Percentiles rank a stretch among this genome's conserved stretches.
These are phyloP conservation scores for Sanghuangporus weigelae DNA, from an alignment of 1,284 basidiomycete species.

Conservation along the genomic window DNA sequence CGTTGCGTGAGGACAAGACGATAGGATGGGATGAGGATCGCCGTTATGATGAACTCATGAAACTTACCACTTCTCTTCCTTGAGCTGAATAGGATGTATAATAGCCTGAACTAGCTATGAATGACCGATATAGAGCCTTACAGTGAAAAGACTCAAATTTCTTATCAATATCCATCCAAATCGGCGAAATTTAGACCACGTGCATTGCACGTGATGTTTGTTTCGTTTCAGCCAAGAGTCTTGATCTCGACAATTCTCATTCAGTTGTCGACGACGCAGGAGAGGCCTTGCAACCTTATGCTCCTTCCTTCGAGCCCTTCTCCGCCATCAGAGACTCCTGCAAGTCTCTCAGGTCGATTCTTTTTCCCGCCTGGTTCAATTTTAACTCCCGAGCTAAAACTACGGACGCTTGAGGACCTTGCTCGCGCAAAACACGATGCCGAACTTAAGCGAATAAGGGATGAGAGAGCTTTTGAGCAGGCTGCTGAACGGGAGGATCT, in stretches of 20 bases:
- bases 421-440: neutral
- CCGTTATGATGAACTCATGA: constrained; percentile 44
- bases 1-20: constrained; percentile 41
- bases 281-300: neutral
- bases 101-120: neutral
- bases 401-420: constrained; percentile 2
- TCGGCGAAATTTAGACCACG: neutral
- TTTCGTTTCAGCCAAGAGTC: neutral
- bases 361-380: constrained; percentile 10
- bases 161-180: neutral
- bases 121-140: neutral
- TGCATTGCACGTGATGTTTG: neutral
- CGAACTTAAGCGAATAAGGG: neutral
- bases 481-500: neutral
- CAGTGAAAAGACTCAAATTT: neutral
- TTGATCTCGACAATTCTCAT: too few relatives aligned
- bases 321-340: neutral
- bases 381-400: constrained; percentile 10
- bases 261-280: too few relatives aligned
- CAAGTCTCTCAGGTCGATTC: constrained; percentile 1
- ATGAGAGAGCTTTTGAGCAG: neutral
- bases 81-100: neutral
- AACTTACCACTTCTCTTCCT: constrained; percentile 26
- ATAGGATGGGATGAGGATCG: constrained; percentile 52
- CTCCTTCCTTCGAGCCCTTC: neutral